Percentiles rank a stretch among this genome's conserved stretches.
These are phyloP conservation scores for Bacterosira constricta DNA, from an alignment of 108 stramenopile species.

Conservation along the genomic window DNA sequence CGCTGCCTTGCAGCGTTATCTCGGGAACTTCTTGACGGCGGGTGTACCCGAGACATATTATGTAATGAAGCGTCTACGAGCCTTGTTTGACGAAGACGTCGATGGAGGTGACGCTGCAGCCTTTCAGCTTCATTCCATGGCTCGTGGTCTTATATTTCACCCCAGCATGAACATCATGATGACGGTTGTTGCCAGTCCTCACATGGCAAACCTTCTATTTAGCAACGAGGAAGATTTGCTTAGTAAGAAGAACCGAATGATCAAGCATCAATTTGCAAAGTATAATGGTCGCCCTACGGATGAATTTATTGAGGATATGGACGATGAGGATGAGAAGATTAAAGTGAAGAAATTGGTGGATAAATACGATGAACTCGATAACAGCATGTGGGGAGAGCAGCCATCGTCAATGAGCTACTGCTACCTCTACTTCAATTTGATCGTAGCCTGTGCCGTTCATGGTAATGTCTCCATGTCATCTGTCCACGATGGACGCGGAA, in stretches of 20 bases:
- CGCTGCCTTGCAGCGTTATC: background rate
- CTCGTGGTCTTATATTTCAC: constrained; percentile 2
- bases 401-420: constrained; percentile 17
- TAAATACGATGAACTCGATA: constrained; percentile 14
- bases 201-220: constrained; percentile 12
- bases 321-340: background rate
- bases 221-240: constrained; percentile 19
- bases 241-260: background rate
- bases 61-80: too few species aligned
- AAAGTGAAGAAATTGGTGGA: background rate
- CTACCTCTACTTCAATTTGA: constrained; percentile 22
- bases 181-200: constrained; percentile 8
- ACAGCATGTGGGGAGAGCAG: background rate
- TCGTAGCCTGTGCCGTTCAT: constrained; percentile 1
- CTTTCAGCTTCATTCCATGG: too few species aligned
- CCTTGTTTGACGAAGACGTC: background rate
- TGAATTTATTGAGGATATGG: background rate
- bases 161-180: background rate
- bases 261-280: background rate
- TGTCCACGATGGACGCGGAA: constrained; percentile 19
- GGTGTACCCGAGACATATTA: too few species aligned
- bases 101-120: too few species aligned
- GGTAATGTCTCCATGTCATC: background rate
- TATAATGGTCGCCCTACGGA: constrained; percentile 16
- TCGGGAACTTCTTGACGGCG: background rate